A percentile compares a stretch with the other conserved stretches of the same genome.
These are phyloP conservation scores for Dunaliella sp. DNA, from an alignment of 139 green algal species.

Conservation along the genomic window DNA sequence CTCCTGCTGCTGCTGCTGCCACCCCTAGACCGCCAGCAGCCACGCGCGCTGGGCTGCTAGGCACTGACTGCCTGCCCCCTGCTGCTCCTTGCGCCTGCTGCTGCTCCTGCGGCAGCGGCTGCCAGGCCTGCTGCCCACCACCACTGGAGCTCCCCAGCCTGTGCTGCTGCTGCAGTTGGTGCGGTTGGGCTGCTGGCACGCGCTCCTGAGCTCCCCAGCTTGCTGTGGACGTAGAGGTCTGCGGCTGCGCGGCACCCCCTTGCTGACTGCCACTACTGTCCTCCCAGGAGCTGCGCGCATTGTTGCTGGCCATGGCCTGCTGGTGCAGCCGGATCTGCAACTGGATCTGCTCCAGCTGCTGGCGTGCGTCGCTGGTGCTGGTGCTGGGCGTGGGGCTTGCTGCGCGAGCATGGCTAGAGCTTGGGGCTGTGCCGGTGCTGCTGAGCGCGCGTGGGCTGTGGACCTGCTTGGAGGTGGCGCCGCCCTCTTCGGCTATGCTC, in stretches of 20 bases:
- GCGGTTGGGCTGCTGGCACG: neutral
- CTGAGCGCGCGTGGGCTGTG: neutral
- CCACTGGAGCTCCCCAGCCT: neutral
- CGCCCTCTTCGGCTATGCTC: neutral
- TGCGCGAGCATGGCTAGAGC: neutral
- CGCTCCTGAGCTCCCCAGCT: neutral
- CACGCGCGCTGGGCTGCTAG: neutral
- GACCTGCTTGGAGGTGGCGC: neutral
- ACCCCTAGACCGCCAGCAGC: neutral
- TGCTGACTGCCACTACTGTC: neutral
- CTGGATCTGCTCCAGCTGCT: neutral
- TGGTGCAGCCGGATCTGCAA: neutral
- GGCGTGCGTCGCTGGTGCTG: neutral
- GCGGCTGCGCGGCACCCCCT: neutral
- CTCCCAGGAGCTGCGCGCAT: neutral
- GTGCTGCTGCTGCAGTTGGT: neutral
- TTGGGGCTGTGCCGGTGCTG: neutral
- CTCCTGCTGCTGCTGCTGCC: neutral
- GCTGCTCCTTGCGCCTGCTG: too few species aligned
- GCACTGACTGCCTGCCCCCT: neutral
- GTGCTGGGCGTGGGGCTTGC: neutral
- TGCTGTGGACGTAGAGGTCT: neutral
- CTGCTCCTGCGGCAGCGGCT: neutral
- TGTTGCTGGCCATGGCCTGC: neutral
- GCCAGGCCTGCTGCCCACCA: neutral